Evolutionary conservation across 306 rosid genomes (phyloP).

Genomic region (Quercus cerris): DNA sequence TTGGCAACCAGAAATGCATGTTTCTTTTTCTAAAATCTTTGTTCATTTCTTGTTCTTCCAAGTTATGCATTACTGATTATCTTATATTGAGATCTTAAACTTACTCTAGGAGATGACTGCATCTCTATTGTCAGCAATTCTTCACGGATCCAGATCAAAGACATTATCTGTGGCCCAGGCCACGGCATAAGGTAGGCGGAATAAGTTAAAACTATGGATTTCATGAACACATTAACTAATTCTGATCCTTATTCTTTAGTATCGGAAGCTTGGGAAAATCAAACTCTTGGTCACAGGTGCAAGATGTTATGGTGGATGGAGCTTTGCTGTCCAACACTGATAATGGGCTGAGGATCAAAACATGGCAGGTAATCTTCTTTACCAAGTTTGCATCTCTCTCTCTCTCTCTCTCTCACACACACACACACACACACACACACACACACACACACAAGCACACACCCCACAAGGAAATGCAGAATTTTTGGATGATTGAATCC

Average conservation of each 20-base stretch:
- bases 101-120: constrained; percentile 88
- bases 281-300: constrained; percentile 57
- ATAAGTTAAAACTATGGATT: not conserved
- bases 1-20: too few species aligned
- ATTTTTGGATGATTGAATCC: not conserved
- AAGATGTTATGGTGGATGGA: constrained; percentile 55
- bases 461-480: not conserved
- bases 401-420: not conserved
- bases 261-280: constrained; percentile 95
- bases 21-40: not conserved
- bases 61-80: not conserved
- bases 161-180: constrained; percentile 84
- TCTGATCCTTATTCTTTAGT: constrained; percentile 42
- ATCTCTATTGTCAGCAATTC: constrained; percentile 83
- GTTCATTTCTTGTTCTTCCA: not conserved
- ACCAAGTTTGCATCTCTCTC: not conserved
- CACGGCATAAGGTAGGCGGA: constrained; percentile 86
- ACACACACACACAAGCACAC: too few species aligned
- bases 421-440: too few species aligned
- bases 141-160: constrained; percentile 54
- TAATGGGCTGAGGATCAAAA: constrained; percentile 89
- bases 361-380: constrained; percentile 78
- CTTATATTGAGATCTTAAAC: constrained; percentile 2
- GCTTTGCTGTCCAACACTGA: constrained; percentile 61
- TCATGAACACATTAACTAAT: constrained; percentile 11